Base-by-base conservation (phyloP, 1,284 basidiomycete species). In the Moniliophthora roreri region DNA sequence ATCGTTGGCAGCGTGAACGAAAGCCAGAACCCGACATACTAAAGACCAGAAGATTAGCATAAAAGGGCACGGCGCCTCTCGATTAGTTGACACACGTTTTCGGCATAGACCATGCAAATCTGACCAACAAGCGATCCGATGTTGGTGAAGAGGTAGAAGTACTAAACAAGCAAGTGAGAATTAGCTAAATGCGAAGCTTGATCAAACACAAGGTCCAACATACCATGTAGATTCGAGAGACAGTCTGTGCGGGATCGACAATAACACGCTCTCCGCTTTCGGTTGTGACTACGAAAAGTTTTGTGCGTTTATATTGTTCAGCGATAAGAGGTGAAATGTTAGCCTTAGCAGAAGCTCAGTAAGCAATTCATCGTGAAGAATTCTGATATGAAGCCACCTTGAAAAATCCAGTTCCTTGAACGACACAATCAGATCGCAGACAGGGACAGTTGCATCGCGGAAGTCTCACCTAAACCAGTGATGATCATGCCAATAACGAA, bases 81-180 rank as follows among this genome's bases (percentile, higher is more conserved):
- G 26, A 16, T 24, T 28, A 13, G 28, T 16, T 18, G 52, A 52
- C 58, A 16, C 55, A 81, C 84, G 76, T 87, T 89, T 66, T 90
- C 87, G 1, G 86, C 76, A 64, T 85, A 89, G 0, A 84, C 79
- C 84, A 90, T 89, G 10, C 71, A 63, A 50, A 90, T 82, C 63
- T 87, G 85, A 16, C 88, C 87, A 24, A 85, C 62, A 41, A 92
- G 73, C 0, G 90, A 82, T 4, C 91, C 90, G 52, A 91, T 69
- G 66, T 93, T 93, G 66, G 89, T 88, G 68, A 89, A 87, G 54
- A 89, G 72, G 65, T 91, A 91, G 66, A 89, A 91, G 63, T 87
- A 89, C 84, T 86, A 52, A 11, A 55, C 10, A 58, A 49, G 45
- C 47, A 13, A 20, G 20, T 23, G 38, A n/a, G 20, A 46, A 23